phyloP scores from a whole-genome alignment of 1,139 yeast species.

The Scheffersomyces lignicola region DNA sequence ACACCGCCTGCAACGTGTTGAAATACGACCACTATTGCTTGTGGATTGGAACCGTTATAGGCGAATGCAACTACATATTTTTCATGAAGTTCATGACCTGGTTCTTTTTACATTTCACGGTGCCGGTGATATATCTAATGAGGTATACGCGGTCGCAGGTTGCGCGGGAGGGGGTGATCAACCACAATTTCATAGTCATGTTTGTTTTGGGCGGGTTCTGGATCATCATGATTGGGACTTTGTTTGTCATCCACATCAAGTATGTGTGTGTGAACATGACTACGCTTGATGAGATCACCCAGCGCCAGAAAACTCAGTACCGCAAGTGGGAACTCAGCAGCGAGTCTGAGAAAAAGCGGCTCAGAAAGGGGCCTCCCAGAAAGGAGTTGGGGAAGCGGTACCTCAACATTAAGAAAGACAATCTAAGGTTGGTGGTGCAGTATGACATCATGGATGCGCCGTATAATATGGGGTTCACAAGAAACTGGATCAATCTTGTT shows the following conservation, averaged over 20 bases:
- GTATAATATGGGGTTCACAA: slow-evolving; percentile 29
- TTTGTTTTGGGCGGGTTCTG: slow-evolving; percentile 42
- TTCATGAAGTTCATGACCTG: slow-evolving; percentile 51
- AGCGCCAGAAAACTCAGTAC: slow-evolving; percentile 24
- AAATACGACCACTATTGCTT: slow-evolving; percentile 68
- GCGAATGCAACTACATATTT: slow-evolving; percentile 50
- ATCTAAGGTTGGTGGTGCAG: slow-evolving; percentile 30
- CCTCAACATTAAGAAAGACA: slow-evolving; percentile 27
- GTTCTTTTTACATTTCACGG: slow-evolving; percentile 32
- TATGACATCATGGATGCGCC: slow-evolving; percentile 25
- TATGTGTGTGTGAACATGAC: slow-evolving; percentile 46
- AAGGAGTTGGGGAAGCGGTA: slow-evolving; percentile 32
- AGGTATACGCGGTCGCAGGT: slow-evolving; percentile 27
- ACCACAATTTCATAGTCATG: slow-evolving; percentile 48
- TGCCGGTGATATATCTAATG: slow-evolving; percentile 24
- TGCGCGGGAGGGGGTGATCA: slow-evolving; percentile 24
- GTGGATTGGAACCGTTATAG: slow-evolving; percentile 62
- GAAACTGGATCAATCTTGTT: slow-evolving; percentile 37
- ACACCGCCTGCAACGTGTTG: slow-evolving; percentile 47
- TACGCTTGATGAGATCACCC: slow-evolving; percentile 39
- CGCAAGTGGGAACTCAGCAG: slow-evolving; percentile 18
- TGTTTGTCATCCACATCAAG: slow-evolving; percentile 35
- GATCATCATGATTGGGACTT: slow-evolving; percentile 39
- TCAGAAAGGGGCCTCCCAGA: slow-evolving; percentile 19
- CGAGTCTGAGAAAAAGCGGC: neutral